phyloP scores from a whole-genome alignment of 179 eudicot genomes.

The Drosera spatulata region DNA sequence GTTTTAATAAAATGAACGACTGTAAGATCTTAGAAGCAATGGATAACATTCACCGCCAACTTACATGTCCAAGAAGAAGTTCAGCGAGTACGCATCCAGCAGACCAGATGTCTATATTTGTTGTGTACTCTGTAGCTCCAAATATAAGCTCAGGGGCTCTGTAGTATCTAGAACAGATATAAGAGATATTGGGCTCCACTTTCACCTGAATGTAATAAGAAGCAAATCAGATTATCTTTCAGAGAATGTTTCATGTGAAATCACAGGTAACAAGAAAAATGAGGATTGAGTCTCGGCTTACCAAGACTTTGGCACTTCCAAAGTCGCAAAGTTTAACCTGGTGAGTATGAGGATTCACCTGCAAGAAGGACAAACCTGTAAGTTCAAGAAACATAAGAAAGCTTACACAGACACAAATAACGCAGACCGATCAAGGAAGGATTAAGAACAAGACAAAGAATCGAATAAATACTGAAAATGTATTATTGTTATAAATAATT shows the following conservation, averaged over 20 bases:
- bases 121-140: slow-evolving; percentile 63
- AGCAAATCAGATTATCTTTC: not conserved
- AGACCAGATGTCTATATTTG: slow-evolving; percentile 62
- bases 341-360: slow-evolving; percentile 97
- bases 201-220: slow-evolving; percentile 27
- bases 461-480: not conserved
- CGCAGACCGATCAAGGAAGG: not conserved
- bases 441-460: not conserved
- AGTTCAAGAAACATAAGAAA: not conserved
- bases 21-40: not conserved
- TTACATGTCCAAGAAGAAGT: slow-evolving; percentile 49
- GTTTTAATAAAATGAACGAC: not conserved
- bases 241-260: not conserved
- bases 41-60: not conserved
- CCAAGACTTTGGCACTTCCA: slow-evolving; percentile 89
- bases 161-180: slow-evolving; percentile 24
- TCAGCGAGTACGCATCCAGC: slow-evolving; percentile 72
- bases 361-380: slow-evolving; percentile 10
- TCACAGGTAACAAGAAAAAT: not conserved
- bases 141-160: slow-evolving; percentile 52
- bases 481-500: no score
- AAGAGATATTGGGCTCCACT: slow-evolving; percentile 61
- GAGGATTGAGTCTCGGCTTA: slow-evolving; percentile 14
- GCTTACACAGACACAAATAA: not conserved
- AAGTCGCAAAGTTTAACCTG: slow-evolving; percentile 34